Base-by-base conservation (phyloP, 441 rosid species). In the Populus tomentosa region DNA sequence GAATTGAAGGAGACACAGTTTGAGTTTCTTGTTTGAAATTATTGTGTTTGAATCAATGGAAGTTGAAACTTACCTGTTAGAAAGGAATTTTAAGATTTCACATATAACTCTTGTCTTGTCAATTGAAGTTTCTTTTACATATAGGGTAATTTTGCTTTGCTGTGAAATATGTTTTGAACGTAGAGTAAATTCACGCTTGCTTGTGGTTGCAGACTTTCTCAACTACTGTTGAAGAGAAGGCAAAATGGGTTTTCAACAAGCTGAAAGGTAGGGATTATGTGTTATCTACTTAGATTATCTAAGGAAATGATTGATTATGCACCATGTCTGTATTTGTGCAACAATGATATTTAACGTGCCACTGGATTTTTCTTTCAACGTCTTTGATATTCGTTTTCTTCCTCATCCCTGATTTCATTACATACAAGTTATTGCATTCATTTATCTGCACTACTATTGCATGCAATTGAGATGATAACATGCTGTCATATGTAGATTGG, bases 231-330 rank as follows among this genome's bases (percentile, higher is more conserved):
- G 98, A 93, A 86, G 97, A 93, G 88, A 93, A 95, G 86, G 97
- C 98, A 26, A 95, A 88, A 86, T 90, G 98, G 98, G 76, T 95
- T 72, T 89, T 95, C 87, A 90, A 91, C 93, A 94, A 91, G 87
- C 88, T 94, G 50, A 94, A 92, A 93, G 98, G 97, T 94, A 80
- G 21, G 7, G 23, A 13, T 71, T 42, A 42, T 59, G 33, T 62
- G 28, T 35, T 18, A 40, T 28, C 32, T 18, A 40, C 46, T 40
- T 40, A 10, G 14, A 10, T 40, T 10, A 40, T 40, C 46, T 7
- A 5, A 72, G 69, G n/a, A 8, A 46, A n/a, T 66, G 63, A 66
- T 26, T 65, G 6, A 9, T 74, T 4, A 67, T 50, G 16, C 13
- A 33, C 18, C 4, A 13, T 53, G 5, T 14, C 20, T 53, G n/a